These are phyloP conservation scores for Trichophyton rubrum DNA, from an alignment of 2,329 filamentous ascomycete genomes.

Conservation along the genomic window DNA sequence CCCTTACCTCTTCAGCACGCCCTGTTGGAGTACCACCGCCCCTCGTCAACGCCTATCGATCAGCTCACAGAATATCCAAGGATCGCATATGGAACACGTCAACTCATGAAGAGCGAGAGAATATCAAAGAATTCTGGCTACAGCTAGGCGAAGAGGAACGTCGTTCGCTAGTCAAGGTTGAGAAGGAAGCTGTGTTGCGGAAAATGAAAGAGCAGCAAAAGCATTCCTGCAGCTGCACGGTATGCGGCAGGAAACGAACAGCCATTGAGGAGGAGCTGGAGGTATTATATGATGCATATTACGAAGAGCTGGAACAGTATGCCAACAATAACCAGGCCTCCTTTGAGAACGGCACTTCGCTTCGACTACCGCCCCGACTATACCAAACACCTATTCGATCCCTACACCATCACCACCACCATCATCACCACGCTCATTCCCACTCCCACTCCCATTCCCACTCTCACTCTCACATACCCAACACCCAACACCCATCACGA, in stretches of 20 bases:
- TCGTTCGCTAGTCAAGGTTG: slow-evolving; percentile 89
- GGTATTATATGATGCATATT: slow-evolving; percentile 95
- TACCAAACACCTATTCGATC: slow-evolving; percentile 45
- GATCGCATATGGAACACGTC: slow-evolving; percentile 97
- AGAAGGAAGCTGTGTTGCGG: slow-evolving; percentile 92
- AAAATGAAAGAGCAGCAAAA: slow-evolving; percentile 99
- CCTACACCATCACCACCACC: slow-evolving; percentile 41
- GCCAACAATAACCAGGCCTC: slow-evolving; percentile 65
- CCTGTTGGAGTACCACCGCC: slow-evolving; percentile 33
- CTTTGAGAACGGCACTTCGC: slow-evolving; percentile 46
- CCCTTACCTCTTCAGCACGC: slow-evolving; percentile 25
- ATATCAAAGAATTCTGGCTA: slow-evolving; percentile 97
- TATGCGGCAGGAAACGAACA: slow-evolving; percentile 88
- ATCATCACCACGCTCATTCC: too few species aligned
- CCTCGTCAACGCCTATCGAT: slow-evolving; percentile 31
- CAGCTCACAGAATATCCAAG: slow-evolving; percentile 42
- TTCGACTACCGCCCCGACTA: slow-evolving; percentile 55
- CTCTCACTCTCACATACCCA: slow-evolving; percentile 32
- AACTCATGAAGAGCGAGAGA: slow-evolving; percentile 83
- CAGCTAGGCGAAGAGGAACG: slow-evolving; percentile 87
- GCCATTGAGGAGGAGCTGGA: slow-evolving; percentile 98
- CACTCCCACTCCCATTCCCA: too few species aligned
- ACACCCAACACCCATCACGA: slow-evolving; percentile 54
- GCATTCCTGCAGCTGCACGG: slow-evolving; percentile 94
- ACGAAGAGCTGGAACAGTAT: slow-evolving; percentile 94